These are phyloP conservation scores for Candida saitoana DNA, from an alignment of 805 yeast species.

Conservation along the genomic window DNA sequence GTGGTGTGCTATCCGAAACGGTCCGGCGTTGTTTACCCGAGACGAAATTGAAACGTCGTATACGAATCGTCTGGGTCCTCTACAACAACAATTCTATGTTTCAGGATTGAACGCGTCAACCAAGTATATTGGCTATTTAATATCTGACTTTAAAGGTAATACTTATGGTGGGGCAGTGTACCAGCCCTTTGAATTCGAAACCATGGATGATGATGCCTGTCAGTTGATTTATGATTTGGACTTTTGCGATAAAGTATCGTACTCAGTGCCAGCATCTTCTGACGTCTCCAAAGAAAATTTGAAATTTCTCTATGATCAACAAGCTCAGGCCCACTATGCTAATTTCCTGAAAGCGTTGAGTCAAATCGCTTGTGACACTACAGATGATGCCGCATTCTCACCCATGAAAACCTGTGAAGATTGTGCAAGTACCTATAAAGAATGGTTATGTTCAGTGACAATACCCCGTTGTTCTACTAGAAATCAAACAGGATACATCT, in stretches of 20 bases:
- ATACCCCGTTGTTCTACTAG: conserved; percentile 79
- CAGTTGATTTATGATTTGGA: conserved; percentile 67
- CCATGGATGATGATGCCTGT: conserved; percentile 56
- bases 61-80: conserved; percentile 44
- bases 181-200: conserved; percentile 51
- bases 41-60: conserved; percentile 26
- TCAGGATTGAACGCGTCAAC: conserved; percentile 59
- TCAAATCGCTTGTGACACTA: conserved; percentile 71
- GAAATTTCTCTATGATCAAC: conserved; percentile 51
- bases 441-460: conserved; percentile 87
- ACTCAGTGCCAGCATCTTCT: conserved; percentile 62
- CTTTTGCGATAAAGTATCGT: conserved; percentile 80
- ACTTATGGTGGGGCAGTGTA: conserved; percentile 63
- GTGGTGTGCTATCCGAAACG: conserved; percentile 67
- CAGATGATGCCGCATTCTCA: conserved; percentile 63
- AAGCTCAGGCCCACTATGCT: conserved; percentile 51
- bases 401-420: conserved; percentile 70
- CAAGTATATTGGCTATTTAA: conserved; percentile 59
- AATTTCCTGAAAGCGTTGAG: conserved; percentile 76
- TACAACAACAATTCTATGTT: conserved; percentile 60
- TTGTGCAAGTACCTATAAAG: conserved; percentile 66
- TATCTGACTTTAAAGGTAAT: conserved; percentile 42
- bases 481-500: conserved; percentile 39
- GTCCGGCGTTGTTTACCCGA: conserved; percentile 35
- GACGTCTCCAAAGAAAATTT: conserved; percentile 14